phyloP scores from a whole-genome alignment of 371 early-diverging fungal genomes.

The Dichotomocladium elegans region DNA sequence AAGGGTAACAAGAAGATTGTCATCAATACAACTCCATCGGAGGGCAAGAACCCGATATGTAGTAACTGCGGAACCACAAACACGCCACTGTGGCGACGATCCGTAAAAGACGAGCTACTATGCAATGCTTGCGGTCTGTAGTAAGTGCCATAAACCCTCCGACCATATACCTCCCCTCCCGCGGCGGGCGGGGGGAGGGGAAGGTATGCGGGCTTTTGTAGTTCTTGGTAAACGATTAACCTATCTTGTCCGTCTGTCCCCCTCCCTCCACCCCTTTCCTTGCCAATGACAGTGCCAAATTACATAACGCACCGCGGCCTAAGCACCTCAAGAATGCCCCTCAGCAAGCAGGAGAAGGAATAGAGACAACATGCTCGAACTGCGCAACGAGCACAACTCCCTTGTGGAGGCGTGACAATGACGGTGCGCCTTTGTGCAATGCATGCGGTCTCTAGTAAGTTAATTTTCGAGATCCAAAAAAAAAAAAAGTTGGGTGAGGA shows the following conservation, averaged over 20 bases:
- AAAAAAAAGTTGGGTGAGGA: too few species aligned
- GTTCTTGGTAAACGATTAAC: too few species aligned
- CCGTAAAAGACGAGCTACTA: conserved; percentile 74
- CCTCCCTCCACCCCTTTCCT: too few species aligned
- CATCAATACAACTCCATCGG: conserved; percentile 18
- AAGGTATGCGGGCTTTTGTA: too few species aligned
- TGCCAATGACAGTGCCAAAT: conserved; percentile 36
- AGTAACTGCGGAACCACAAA: conserved; percentile 85
- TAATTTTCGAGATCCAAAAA: background rate
- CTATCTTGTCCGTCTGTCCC: too few species aligned
- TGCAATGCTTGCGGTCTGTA: conserved; percentile 98
- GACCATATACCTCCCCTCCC: background rate
- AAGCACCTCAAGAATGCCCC: conserved; percentile 29
- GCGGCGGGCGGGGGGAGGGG: too few species aligned
- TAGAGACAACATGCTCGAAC: conserved; percentile 67
- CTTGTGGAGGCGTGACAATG: conserved; percentile 90
- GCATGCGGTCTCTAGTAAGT: conserved; percentile 91
- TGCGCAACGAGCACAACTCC: conserved; percentile 92
- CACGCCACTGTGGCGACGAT: conserved; percentile 96
- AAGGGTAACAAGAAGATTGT: background rate
- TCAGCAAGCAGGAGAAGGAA: conserved; percentile 4
- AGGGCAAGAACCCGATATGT: conserved; percentile 46
- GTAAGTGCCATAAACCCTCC: conserved; percentile 19
- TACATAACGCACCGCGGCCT: conserved; percentile 74
- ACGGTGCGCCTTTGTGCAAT: conserved; percentile 85